A percentile compares a stretch with the other conserved stretches of the same genome.
Conservation (phyloP, 768 basidiomycete species). For the Rubroboletus pulcherrimus region DNA sequence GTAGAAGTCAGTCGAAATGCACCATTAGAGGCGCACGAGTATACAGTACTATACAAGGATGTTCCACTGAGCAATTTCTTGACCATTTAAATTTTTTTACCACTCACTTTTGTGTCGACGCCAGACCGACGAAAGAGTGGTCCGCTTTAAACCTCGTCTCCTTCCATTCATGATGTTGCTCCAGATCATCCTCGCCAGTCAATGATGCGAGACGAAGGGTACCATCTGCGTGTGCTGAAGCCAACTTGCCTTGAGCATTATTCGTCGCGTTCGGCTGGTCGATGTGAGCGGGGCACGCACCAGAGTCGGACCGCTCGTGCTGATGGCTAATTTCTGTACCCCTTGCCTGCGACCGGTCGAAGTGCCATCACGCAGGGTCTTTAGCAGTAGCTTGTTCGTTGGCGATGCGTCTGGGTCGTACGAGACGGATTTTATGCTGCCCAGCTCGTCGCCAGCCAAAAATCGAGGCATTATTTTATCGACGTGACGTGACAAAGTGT, state of each 20-base stretch:
- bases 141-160: slow-evolving; percentile 54
- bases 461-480: slow-evolving; percentile 55
- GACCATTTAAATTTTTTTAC: not conserved
- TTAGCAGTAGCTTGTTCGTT: slow-evolving; percentile 34
- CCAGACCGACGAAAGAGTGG: slow-evolving; percentile 61
- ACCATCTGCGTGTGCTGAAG: slow-evolving; percentile 63
- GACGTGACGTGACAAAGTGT: slow-evolving; percentile 24
- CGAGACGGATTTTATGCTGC: slow-evolving; percentile 61
- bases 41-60: slow-evolving; percentile 35
- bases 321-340: slow-evolving; percentile 39
- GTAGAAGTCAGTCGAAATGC: slow-evolving; percentile 52
- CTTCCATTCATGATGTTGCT: slow-evolving; percentile 51
- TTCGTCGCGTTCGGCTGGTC: slow-evolving; percentile 13
- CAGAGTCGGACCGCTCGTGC: slow-evolving; percentile 30
- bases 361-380: slow-evolving; percentile 34
- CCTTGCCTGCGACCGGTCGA: slow-evolving; percentile 32
- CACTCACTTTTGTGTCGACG: slow-evolving; percentile 47
- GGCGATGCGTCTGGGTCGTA: slow-evolving; percentile 35
- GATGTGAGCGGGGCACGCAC: slow-evolving; percentile 32
- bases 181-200: slow-evolving; percentile 39
- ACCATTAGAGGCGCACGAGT: slow-evolving; percentile 75
- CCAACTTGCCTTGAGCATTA: slow-evolving; percentile 53
- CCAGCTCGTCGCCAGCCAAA: slow-evolving; percentile 74
- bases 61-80: not conserved
- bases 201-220: slow-evolving; percentile 43